Evolutionary conservation across 805 yeast species (phyloP).

Genomic region (Lipomyces chichibuensis): DNA sequence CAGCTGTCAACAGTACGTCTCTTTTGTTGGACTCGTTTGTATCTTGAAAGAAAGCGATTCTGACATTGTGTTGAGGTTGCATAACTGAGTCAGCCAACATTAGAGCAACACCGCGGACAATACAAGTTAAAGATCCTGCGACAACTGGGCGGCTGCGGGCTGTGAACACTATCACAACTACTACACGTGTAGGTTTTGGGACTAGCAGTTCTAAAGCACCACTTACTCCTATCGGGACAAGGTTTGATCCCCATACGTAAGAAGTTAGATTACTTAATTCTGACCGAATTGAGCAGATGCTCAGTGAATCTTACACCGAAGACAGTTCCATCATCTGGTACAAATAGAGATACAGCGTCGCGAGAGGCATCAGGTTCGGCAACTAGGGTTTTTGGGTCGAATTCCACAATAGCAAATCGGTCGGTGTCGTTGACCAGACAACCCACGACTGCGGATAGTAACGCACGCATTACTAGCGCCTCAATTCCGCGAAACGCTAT

Average conservation of each 20-base stretch:
- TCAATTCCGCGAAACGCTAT: neutral
- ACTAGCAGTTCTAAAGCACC: neutral
- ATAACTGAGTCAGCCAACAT: neutral
- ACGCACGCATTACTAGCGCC: neutral
- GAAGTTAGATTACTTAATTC: neutral
- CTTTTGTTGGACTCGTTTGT: neutral
- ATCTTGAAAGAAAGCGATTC: neutral
- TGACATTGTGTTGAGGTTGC: neutral
- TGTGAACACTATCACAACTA: neutral
- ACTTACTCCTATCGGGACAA: neutral
- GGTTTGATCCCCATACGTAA: neutral
- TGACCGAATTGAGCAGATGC: neutral
- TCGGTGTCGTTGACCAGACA: neutral
- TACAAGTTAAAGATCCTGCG: neutral
- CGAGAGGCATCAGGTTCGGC: neutral
- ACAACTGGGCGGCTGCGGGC: neutral
- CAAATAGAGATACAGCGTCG: neutral
- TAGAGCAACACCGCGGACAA: neutral
- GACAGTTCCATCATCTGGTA: neutral
- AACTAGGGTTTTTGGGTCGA: conserved; percentile 3
- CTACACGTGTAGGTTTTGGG: neutral
- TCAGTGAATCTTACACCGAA: conserved; percentile 1
- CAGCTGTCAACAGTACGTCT: neutral
- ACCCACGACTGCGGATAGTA: neutral
- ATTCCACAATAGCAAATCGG: neutral